Percentiles rank a stretch among this genome's conserved stretches.
phyloP scores from a whole-genome alignment of 768 basidiomycete genomes.

The Pleurotus salmoneostramineus region DNA sequence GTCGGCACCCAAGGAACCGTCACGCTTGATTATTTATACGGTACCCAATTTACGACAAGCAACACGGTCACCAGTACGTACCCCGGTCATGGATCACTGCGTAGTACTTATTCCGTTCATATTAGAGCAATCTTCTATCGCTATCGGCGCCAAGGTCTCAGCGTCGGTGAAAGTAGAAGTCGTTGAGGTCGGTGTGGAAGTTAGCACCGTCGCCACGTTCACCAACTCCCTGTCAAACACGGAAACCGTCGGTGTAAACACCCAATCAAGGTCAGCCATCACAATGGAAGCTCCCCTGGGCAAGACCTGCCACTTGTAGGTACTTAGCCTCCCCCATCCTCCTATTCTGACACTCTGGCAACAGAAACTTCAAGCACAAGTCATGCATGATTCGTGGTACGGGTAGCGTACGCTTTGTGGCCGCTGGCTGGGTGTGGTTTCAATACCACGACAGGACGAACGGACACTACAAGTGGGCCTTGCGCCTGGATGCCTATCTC shows the following conservation, averaged over 20 bases:
- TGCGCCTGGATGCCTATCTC: not conserved
- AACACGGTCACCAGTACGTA: not conserved
- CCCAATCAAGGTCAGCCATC: not conserved
- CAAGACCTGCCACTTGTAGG: slow-evolving; percentile 3
- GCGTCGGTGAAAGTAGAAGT: not conserved
- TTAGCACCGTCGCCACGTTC: not conserved
- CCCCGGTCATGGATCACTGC: not conserved
- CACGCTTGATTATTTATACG: not conserved
- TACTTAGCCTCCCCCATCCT: not conserved
- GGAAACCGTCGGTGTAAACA: not conserved
- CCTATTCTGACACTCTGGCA: not conserved
- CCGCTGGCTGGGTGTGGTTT: slow-evolving; percentile 11
- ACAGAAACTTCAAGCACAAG: slow-evolving; percentile 1
- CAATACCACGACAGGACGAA: slow-evolving; percentile 6
- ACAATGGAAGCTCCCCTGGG: not conserved
- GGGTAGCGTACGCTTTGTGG: slow-evolving; percentile 8
- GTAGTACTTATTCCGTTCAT: not conserved
- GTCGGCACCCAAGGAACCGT: not conserved
- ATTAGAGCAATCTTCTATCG: slow-evolving; percentile 2
- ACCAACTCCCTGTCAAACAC: not conserved
- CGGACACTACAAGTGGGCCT: slow-evolving; percentile 11
- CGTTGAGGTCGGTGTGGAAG: not conserved
- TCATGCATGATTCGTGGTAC: slow-evolving; percentile 5
- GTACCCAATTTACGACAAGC: not conserved
- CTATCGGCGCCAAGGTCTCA: not conserved